Evolutionary conservation across 2,329 filamentous ascomycete genomes (phyloP), one percentile per base, ranked within the genome.

Genomic region (Chrysoporthe puriensis): DNA sequence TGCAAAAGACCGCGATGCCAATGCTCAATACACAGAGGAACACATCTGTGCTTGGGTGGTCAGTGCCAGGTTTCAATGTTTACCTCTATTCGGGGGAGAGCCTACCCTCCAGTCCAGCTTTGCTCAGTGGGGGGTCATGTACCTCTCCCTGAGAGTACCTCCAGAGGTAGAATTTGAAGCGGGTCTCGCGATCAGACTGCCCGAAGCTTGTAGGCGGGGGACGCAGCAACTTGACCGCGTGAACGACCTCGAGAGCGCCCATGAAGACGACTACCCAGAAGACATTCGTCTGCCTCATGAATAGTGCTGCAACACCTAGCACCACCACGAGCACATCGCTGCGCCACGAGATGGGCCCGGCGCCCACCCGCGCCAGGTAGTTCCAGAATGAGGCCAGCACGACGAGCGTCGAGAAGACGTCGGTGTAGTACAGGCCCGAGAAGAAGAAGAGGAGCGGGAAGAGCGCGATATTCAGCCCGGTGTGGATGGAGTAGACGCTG

Each of bases 381-480:
- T 85, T 81, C 46, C 85, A 81, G 74, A 94, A 96, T 0, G 88
- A 87, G 2, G 88, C 76, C 9, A 97, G 80, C 0, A 97, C 92
- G 1, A 89, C 84, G 8, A 92, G 82, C 0, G 94, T 92, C 0
- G 95, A 96, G 62, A 92, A 84, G 2, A 97, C 86, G 77, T 99
- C 96, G 0, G 96, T 99, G 77, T 99, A 99, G 78, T 97, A 99
- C 8, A 99, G 82, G 0, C 88, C 94, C 0, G 93, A 96, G 79
- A 99, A 99, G 84, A 99, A 99, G 83, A 97, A 97, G 0, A 99
- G 78, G 0, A 94, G 88, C 0, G 96, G 96, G 70, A 98, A 97
- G 0, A 97, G 82, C 21, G 88, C 88, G 52, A 97, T 87, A 72
- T 97, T 97, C 72, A 96, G 75, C 2, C 90, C 91, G 0, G 88